These are phyloP conservation scores for Cyclocybe cylindracea DNA, from an alignment of 768 basidiomycete species.

Conservation along the genomic window DNA sequence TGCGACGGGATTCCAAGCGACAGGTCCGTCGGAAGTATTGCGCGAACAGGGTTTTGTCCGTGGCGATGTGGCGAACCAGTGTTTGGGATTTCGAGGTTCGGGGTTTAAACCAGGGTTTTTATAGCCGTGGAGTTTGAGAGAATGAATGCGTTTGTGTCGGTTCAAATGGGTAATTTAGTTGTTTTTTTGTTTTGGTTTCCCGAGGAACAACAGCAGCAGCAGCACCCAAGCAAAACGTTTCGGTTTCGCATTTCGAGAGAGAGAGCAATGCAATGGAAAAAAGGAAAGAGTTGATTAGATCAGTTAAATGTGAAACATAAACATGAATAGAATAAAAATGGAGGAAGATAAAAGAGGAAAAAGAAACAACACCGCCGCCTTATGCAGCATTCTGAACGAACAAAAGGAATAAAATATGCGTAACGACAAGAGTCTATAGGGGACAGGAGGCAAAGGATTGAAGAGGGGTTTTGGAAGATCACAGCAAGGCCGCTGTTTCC, in stretches of 20 bases:
- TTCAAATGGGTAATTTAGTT: neutral
- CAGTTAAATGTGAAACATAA: constrained; percentile 1
- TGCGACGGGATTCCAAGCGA: too few relatives aligned
- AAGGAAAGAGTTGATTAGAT: constrained; percentile 18
- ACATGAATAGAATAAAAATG: constrained; percentile 9
- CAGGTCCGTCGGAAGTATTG: neutral
- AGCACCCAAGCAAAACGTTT: constrained; percentile 6
- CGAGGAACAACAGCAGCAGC: neutral
- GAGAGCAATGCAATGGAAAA: constrained; percentile 12
- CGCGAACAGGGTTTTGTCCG: neutral
- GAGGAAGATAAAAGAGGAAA: constrained; percentile 12
- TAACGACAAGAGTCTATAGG: too few relatives aligned
- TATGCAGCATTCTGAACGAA: neutral
- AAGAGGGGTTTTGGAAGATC: constrained; percentile 17
- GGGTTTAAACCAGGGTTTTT: neutral
- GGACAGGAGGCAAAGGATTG: neutral
- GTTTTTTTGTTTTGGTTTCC: neutral
- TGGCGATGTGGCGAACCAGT: too few relatives aligned
- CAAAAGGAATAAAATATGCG: constrained; percentile 6
- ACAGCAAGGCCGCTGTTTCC: constrained; percentile 66
- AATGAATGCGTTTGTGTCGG: too few relatives aligned
- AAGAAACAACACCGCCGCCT: constrained; percentile 3
- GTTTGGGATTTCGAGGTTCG: too few relatives aligned
- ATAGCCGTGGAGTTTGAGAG: neutral
- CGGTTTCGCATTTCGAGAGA: constrained; percentile 14